Conservation (phyloP, 352 stramenopile genomes). For the Phytophthora tubulina region DNA sequence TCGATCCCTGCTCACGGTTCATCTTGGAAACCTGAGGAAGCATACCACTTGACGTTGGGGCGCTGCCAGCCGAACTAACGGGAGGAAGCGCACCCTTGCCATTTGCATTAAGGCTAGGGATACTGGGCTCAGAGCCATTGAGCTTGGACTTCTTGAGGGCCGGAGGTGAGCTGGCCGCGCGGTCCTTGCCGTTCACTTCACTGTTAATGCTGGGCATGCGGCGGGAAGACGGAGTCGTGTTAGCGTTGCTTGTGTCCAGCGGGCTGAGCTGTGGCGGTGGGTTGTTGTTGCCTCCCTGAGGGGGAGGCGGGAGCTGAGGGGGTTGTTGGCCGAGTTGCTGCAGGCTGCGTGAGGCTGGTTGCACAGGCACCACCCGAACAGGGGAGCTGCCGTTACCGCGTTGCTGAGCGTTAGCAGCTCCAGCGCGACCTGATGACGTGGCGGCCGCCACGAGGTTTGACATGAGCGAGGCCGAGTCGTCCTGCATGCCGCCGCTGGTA, state of each 20-base stretch:
- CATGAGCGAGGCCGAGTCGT: constrained; percentile 69
- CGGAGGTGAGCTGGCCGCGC: constrained; percentile 59
- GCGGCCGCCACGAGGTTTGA: constrained; percentile 66
- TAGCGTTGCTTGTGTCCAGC: constrained; percentile 60
- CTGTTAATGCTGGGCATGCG: constrained; percentile 79
- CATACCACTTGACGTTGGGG: constrained; percentile 39
- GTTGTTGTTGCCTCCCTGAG: constrained; percentile 34
- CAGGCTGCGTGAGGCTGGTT: constrained; percentile 75
- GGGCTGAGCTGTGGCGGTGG: constrained; percentile 67
- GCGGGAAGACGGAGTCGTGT: constrained; percentile 67
- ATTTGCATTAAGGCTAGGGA: constrained; percentile 75
- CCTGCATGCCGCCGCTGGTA: constrained; percentile 54
- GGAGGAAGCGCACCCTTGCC: constrained; percentile 66
- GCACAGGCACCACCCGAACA: constrained; percentile 73
- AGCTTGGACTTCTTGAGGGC: constrained; percentile 85
- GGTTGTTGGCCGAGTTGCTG: constrained; percentile 71
- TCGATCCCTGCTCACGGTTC: constrained; percentile 58
- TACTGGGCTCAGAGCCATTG: constrained; percentile 59
- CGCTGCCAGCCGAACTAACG: constrained; percentile 43
- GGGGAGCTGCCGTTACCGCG: constrained; percentile 50
- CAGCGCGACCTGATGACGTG: constrained; percentile 56
- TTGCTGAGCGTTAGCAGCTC: constrained; percentile 42
- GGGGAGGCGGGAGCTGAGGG: constrained; percentile 50
- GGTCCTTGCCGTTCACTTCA: constrained; percentile 69
- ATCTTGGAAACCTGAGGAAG: constrained; percentile 68